Conservation (phyloP, 116 monocot genomes). For the Posidonia oceanica region DNA sequence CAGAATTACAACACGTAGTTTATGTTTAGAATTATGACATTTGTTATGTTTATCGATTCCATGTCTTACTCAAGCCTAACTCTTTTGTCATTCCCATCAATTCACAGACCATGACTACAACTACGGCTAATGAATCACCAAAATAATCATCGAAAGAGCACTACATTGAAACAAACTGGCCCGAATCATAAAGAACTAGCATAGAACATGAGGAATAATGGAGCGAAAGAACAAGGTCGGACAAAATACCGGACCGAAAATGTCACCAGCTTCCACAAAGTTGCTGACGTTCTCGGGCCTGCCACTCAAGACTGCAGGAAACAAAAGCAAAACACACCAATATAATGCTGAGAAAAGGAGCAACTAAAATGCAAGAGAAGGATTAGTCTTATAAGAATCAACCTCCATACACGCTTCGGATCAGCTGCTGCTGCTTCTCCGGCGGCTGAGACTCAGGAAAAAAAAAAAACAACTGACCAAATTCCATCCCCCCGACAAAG, state of each 20-base stretch:
- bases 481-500: too few relatives aligned
- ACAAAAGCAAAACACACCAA: conserved; percentile 1
- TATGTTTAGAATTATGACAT: too few relatives aligned
- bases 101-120: too few relatives aligned
- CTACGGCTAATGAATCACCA: too few relatives aligned
- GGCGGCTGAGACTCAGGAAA: conserved; percentile 37
- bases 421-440: conserved; percentile 86
- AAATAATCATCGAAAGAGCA: too few relatives aligned
- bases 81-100: too few relatives aligned
- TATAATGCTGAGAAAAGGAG: background rate
- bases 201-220: too few relatives aligned
- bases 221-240: background rate
- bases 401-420: conserved; percentile 78
- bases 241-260: conserved; percentile 64
- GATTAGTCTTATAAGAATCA: background rate
- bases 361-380: background rate
- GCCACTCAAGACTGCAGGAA: conserved; percentile 37
- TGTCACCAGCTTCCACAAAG: conserved; percentile 55
- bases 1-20: too few relatives aligned
- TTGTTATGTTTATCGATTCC: too few relatives aligned
- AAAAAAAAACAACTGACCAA: background rate
- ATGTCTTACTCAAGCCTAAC: too few relatives aligned
- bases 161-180: too few relatives aligned
- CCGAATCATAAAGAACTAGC: too few relatives aligned
- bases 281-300: conserved; percentile 81